Base-by-base conservation (phyloP, 2,329 filamentous ascomycete genomes). In the Pezizomycotina sp. region DNA sequence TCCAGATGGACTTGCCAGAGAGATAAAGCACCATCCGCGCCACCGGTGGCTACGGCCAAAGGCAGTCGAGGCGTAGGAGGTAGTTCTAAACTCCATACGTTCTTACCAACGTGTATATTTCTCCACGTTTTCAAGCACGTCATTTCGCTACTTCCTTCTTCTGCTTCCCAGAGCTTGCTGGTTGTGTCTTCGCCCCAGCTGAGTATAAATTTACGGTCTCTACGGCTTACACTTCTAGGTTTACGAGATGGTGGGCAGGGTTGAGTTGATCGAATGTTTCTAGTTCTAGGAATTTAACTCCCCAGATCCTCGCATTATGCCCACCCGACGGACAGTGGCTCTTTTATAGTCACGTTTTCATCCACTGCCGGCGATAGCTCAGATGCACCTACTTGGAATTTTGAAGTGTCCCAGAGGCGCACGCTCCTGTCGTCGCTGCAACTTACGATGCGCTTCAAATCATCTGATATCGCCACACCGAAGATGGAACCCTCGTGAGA, bases 381-480 rank as follows among this genome's bases (percentile, higher is more conserved):
- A 57, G 47, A 9, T 54, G 52, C 4, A 29, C 31, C 9, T 47
- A 42, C 24, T 34, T 22, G 50, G 48, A 13, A n/a, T 2, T 10
- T 32, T 9, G 19, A n/a, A n/a, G 30, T 34, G 27, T 92, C 72
- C 86, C 89, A 95, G 1, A 95, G 59, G 9, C 80, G 68, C 14
- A 98, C 71, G 0, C 83, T 92, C 32, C 89, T 69, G 57, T 98
- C 89, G 53, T 98, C 89, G 52, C 86, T 95, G 55, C 89, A 98
- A 50, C 80, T 93, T 9, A 77, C 79, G 21, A 98, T 63, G n/a
- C 92, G 56, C 33, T 78, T 65, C 16, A 75, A 56, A 47, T 60
- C 53, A 1, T 66, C 60, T 0, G 82, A 92, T 22, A 95, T 77
- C 20, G 73, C 66, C 2, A 98, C 78, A 1, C 82, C 84, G 48